Evolutionary conservation across 1,284 basidiomycete species (phyloP), one percentile per base, ranked within the genome.

Genomic region (Tremellales sp.): DNA sequence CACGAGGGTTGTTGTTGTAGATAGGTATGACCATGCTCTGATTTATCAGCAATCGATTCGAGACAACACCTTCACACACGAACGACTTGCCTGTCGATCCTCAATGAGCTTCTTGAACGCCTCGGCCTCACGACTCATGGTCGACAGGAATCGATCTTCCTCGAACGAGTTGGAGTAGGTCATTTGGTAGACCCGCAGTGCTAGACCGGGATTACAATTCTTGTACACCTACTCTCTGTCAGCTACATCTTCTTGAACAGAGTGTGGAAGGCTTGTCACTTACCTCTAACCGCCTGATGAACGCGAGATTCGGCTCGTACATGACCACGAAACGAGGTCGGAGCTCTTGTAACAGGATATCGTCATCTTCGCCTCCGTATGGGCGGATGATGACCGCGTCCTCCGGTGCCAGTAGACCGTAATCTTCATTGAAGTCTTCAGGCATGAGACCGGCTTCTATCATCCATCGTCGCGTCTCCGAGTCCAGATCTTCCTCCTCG

Each of bases 131-230:
- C 85, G 82, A 42, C 91, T 78, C 44, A 97, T 82, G 1, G 85
- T 86, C 29, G 87, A 86, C 22, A 99, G 80, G 71, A 96, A 98
- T 63, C 89, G 86, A 70, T 96, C 91, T 65, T 98, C 94, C 68
- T 99, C 96, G 56, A 88, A 89, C 41, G 89, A 94, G 61, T 89
- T 84, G 44, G 84, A 82, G 72, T 97, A 97, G 17, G 91, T 79
- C 83, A 97, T 85, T 69, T 97, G 93, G 70, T 98, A 99, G 3
- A 97, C 87, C n/a, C 92, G 80, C 1, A 97, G 82, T 0, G 81
- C 84, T 3, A 92, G 74, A 0, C 86, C 87, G 1, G 86, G 85
- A 70, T 86, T 84, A 4, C 84, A 81, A 57, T 84, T 85, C 63
- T 86, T 82, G 72, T 93, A 92, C 4, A 90, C 84, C 90, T 92